Base-by-base conservation (phyloP, 257 asterid genomes). In the Solanum microdontum region DNA sequence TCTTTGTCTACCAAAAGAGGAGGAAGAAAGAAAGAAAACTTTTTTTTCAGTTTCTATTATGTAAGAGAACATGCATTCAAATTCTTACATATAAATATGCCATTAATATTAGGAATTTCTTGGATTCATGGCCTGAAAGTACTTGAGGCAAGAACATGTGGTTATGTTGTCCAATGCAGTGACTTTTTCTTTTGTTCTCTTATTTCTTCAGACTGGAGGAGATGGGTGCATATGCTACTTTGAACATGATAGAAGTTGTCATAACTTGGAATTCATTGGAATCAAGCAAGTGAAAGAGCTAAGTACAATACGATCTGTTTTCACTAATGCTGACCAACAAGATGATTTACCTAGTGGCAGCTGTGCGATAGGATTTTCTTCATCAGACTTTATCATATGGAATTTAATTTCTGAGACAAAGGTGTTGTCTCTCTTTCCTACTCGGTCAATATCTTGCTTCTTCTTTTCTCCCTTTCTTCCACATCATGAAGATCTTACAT, bases 161-260 rank as follows among this genome's bases (percentile, higher is more conserved):
- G 32, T 80, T 45, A 28, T 80, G 85, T 80, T 26, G 85, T 80
- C 40, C 66, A 80, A 48, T 79, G 39, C 68, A 79, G 64, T 79
- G 3, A 33, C 39, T 86, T 75, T 70, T 30, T 70, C 72, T 51
- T 87, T 68, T 76, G 60, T 37, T n/a, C 17, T 86, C 39, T 40
- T 11, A 11, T 62, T 77, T 86, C 87, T 82, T 86, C 93, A 97
- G 99, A 97, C 97, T 5, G 99, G 99, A 90, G 95, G 97, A 87
- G 99, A 97, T 93, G 99, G 99, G 87, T 97, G 98, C 93, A 94
- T 95, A 90, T 97, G 99, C 94, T 90, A 95, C 92, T 93, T 97
- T 89, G 95, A 89, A 89, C 92, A 92, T 89, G 92, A 92, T 79
- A 93, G 89, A 90, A 89, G 88, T 91, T 89, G 87, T 87, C 90